Base-by-base conservation (phyloP, 2,329 filamentous ascomycete species). In the Alternaria sp. region DNA sequence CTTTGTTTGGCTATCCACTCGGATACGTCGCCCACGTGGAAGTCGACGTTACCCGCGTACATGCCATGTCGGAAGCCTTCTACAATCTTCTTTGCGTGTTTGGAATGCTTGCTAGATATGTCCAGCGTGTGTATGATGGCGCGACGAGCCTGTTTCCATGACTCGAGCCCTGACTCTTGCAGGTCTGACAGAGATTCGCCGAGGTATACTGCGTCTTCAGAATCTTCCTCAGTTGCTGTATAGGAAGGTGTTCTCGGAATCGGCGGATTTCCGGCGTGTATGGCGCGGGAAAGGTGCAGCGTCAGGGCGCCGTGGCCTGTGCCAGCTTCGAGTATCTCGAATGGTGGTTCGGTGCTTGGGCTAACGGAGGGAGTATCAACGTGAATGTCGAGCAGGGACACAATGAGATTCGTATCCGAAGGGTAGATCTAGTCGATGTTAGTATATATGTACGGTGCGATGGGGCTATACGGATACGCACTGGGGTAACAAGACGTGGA, bases 281-380 rank as follows among this genome's bases (percentile, higher is more conserved):
- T 87, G 3, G 91, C 91, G 54, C 91, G 86, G 30, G 91, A 89
- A 22, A 95, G 83, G 72, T 94, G 87, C 5, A 95, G 79, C 0
- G 92, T 94, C 59, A 95, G 79, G 34, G 90, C 89, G 59, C 92
- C 92, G 82, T 94, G 91, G n/a, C 92, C 92, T 4, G 92, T 95
- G 16, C 92, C 92, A 48, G 92, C 92, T 78, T 95, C 92, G 54
- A 95, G 88, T 45, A 95, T 91, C 73, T 94, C 90, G 12, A 94
- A 77, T 0, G 84, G 86, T 9, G 71, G 81, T 77, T 52, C 63
- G 40, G 57, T 58, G 57, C 20, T 62, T 36, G 79, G 75, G 6
- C 78, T 79, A 72, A 38, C 71, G 65, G 30, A 80, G 14, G 70
- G 68, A 3, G 68, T 70, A 69, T 70, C 80, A 30, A 88, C 85